Conservation (phyloP, 148 eudicot genomes). For the Silene latifolia region DNA sequence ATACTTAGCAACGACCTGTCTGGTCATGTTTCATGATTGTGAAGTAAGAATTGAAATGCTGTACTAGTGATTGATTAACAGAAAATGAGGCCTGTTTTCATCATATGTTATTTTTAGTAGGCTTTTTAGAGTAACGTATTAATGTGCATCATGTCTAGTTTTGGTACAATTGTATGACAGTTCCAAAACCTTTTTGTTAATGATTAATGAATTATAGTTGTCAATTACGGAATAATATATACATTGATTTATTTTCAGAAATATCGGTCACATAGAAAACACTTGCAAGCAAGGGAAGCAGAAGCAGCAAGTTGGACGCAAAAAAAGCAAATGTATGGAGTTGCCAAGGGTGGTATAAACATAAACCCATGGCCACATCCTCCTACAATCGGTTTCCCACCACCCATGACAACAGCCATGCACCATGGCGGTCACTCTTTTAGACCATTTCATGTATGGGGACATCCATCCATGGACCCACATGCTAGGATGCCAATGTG, state of each 20-base stretch:
- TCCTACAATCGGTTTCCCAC: constrained; percentile 83
- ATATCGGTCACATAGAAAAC: constrained; percentile 84
- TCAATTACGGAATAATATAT: no score
- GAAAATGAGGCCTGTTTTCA: no score
- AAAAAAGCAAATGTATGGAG: constrained; percentile 62
- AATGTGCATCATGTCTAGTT: background rate
- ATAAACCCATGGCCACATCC: constrained; percentile 50
- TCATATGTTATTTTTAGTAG: background rate
- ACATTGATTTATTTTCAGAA: constrained; percentile 55
- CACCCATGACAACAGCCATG: constrained; percentile 42
- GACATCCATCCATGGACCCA: constrained; percentile 68
- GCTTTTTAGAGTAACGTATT: background rate
- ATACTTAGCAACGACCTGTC: constrained; percentile 13
- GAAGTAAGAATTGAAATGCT: background rate
- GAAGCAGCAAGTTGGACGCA: constrained; percentile 91
- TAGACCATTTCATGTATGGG: constrained; percentile 95
- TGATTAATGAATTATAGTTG: no score
- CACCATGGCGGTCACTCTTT: constrained; percentile 38
- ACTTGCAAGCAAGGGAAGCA: constrained; percentile 79
- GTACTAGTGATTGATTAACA: background rate
- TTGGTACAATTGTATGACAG: no score
- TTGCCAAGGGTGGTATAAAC: constrained; percentile 34
- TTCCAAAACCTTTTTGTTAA: no score
- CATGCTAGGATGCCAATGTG: constrained; percentile 52
- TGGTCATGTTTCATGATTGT: constrained; percentile 15